A percentile compares a stretch with the other conserved stretches of the same genome.
These are phyloP conservation scores for Cyclocybe aegerita DNA, from an alignment of 768 basidiomycete genomes.

Conservation along the genomic window DNA sequence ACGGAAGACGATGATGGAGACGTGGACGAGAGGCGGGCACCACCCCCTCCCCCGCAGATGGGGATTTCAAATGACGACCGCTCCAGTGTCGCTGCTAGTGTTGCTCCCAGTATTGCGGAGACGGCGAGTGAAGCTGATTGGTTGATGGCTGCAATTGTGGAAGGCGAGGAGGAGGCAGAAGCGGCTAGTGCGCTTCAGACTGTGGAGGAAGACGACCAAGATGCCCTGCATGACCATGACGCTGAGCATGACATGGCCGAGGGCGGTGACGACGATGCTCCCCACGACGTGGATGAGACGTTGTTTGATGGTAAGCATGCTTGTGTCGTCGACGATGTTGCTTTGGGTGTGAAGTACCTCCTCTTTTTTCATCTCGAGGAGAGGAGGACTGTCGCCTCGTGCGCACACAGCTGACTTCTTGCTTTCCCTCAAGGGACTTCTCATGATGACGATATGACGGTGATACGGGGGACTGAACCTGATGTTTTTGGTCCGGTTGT, in stretches of 20 bases:
- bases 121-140: slow-evolving; percentile 81
- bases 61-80: slow-evolving; percentile 50
- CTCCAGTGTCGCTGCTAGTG: slow-evolving; percentile 56
- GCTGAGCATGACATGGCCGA: slow-evolving; percentile 32
- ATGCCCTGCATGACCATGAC: slow-evolving; percentile 38
- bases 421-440: slow-evolving; percentile 49
- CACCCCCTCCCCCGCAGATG: slow-evolving; percentile 63
- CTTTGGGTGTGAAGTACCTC: slow-evolving; percentile 48
- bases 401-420: slow-evolving; percentile 62
- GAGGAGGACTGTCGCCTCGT: slow-evolving; percentile 42
- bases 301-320: slow-evolving; percentile 54
- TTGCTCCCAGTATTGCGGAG: slow-evolving; percentile 66
- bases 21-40: slow-evolving; percentile 66
- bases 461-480: slow-evolving; percentile 24
- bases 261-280: slow-evolving; percentile 27
- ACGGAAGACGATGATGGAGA: slow-evolving; percentile 87
- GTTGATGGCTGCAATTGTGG: slow-evolving; percentile 86
- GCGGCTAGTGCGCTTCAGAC: slow-evolving; percentile 39
- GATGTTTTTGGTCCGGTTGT: slow-evolving; percentile 9
- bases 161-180: slow-evolving; percentile 62
- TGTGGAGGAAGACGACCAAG: slow-evolving; percentile 46
- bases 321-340: slow-evolving; percentile 30
- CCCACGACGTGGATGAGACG: slow-evolving; percentile 27
- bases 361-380: slow-evolving; percentile 24
- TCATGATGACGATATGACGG: slow-evolving; percentile 43